Evolutionary conservation across 2,329 filamentous ascomycete genomes (phyloP).

Genomic region (Xylaria sp.): DNA sequence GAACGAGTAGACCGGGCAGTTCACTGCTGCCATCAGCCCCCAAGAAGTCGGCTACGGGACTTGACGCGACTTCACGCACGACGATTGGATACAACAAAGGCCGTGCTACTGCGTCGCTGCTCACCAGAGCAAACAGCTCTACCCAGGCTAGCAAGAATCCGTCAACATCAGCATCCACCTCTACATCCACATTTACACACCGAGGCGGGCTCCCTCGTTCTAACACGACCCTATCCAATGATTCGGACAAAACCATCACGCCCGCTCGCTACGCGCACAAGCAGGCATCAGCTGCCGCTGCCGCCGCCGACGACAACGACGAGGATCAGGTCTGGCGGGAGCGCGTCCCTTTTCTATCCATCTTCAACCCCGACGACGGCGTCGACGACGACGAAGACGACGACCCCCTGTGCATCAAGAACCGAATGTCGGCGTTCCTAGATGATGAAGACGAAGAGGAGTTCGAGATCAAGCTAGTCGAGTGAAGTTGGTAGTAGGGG

Average conservation of each 20-base stretch:
- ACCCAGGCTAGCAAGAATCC: conserved; percentile 39
- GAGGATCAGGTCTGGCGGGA: conserved; percentile 53
- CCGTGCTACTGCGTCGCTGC: conserved; percentile 64
- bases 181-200: conserved; percentile 15
- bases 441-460: conserved; percentile 60
- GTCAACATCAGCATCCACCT: conserved; percentile 15
- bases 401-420: conserved; percentile 47
- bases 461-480: conserved; percentile 64
- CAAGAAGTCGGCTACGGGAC: conserved; percentile 65
- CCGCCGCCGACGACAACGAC: conserved; percentile 48
- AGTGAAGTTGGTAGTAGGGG: conserved; percentile 20
- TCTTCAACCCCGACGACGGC: conserved; percentile 59
- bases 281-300: conserved; percentile 40
- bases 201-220: conserved; percentile 48
- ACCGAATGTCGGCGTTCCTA: conserved; percentile 48
- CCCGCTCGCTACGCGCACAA: conserved; percentile 57
- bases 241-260: conserved; percentile 60
- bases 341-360: conserved; percentile 66
- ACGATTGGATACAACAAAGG: conserved; percentile 90
- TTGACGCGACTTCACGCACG: conserved; percentile 76
- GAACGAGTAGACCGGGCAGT: conserved; percentile 46
- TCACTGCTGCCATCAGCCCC: conserved; percentile 56
- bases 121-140: conserved; percentile 52
- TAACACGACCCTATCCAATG: conserved; percentile 53
- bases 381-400: conserved; percentile 53